Evolutionary conservation across 2,329 filamentous ascomycete genomes (phyloP).

Genomic region (Biscogniauxia sp.): DNA sequence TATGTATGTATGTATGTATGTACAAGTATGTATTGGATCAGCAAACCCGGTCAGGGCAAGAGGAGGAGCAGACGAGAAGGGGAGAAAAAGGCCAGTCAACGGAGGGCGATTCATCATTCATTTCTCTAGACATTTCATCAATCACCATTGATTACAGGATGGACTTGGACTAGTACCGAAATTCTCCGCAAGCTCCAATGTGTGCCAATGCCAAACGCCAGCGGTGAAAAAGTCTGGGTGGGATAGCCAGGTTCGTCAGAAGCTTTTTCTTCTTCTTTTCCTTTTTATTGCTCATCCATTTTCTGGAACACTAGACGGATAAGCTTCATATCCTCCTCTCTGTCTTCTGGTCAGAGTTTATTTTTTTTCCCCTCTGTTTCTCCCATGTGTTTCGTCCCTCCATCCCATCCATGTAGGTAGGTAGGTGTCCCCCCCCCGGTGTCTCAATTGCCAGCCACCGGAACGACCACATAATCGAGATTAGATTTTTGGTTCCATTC

Average conservation of each 20-base stretch:
- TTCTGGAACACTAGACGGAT: slow-evolving; percentile 13
- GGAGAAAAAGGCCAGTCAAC: neutral
- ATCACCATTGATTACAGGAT: slow-evolving; percentile 5
- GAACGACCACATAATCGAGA: slow-evolving; percentile 17
- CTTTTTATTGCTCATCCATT: slow-evolving; percentile 2
- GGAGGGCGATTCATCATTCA: neutral
- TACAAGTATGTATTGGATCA: neutral
- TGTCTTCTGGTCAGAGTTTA: neutral
- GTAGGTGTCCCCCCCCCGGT: neutral
- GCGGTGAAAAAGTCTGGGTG: slow-evolving; percentile 11
- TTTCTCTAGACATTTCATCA: slow-evolving; percentile 2
- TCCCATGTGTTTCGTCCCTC: neutral
- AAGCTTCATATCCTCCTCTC: slow-evolving; percentile 13
- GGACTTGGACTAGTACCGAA: slow-evolving; percentile 16
- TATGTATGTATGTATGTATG: too few species aligned
- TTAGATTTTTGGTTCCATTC: slow-evolving; percentile 9
- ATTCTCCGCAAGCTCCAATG: slow-evolving; percentile 14
- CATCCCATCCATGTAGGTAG: neutral
- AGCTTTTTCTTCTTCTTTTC: slow-evolving; percentile 1
- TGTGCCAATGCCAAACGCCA: slow-evolving; percentile 17
- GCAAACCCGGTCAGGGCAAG: neutral
- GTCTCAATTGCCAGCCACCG: slow-evolving; percentile 12
- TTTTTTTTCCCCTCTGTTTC: neutral
- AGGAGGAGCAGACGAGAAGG: neutral
- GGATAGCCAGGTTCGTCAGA: slow-evolving; percentile 15